Percentiles rank a stretch among this genome's conserved stretches.
These are phyloP conservation scores for Phytophthora idaei DNA, from an alignment of 352 stramenopile species.

Conservation along the genomic window DNA sequence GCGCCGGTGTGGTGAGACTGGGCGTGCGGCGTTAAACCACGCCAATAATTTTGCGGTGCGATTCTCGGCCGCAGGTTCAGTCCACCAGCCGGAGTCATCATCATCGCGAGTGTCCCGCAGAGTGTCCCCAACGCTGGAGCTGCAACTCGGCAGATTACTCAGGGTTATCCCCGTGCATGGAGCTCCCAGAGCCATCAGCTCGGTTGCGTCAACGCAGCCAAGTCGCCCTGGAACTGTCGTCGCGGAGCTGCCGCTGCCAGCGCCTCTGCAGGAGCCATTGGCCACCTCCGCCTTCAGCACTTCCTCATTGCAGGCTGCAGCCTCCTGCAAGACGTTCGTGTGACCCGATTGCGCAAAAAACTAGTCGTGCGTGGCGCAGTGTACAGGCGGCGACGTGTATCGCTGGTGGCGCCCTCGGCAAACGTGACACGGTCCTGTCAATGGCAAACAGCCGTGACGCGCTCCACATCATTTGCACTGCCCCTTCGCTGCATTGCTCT, in stretches of 20 bases:
- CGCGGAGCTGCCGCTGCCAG: constrained; percentile 1
- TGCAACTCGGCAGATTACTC: constrained; percentile 6
- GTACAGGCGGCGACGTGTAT: constrained; percentile 17
- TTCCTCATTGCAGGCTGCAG: no score
- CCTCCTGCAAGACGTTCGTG: background rate
- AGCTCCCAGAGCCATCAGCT: background rate
- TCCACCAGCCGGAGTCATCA: constrained; percentile 20
- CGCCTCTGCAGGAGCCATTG: background rate
- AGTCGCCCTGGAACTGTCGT: background rate
- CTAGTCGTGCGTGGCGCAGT: background rate
- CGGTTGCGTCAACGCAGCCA: constrained; percentile 1
- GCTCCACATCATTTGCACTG: constrained; percentile 25
- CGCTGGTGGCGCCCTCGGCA: background rate
- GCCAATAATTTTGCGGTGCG: constrained; percentile 6
- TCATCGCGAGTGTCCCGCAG: constrained; percentile 18
- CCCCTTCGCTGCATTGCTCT: constrained; percentile 22
- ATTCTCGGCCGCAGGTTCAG: constrained; percentile 5
- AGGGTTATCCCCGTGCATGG: background rate
- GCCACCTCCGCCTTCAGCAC: background rate
- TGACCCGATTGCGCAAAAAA: background rate
- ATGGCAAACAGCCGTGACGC: constrained; percentile 27
- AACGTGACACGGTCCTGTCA: constrained; percentile 18
- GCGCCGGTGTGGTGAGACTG: constrained; percentile 11
- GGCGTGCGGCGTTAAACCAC: constrained; percentile 15
- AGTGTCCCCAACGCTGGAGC: constrained; percentile 6